Evolutionary conservation across 768 basidiomycete genomes (phyloP).

Genomic region (Xerocomus brunneocitrinus): DNA sequence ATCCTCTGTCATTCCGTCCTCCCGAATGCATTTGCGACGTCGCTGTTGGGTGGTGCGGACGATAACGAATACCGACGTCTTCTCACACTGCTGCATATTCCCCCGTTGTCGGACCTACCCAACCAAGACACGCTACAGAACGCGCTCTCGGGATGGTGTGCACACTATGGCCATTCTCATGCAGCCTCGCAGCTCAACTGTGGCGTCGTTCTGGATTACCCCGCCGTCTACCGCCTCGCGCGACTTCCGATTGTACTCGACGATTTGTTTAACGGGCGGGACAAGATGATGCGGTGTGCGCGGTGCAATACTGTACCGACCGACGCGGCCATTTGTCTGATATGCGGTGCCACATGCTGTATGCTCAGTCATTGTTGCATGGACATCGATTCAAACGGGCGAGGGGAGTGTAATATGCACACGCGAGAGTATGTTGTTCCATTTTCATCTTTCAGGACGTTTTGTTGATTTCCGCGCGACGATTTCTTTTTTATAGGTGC

Average conservation of each 20-base stretch:
- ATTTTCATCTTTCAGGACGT: background rate
- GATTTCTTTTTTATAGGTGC: slow-evolving; percentile 51
- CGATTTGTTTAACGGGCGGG: slow-evolving; percentile 70
- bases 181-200: slow-evolving; percentile 75
- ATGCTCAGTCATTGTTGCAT: slow-evolving; percentile 90
- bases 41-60: slow-evolving; percentile 36
- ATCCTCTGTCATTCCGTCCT: slow-evolving; percentile 78
- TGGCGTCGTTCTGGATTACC: slow-evolving; percentile 77
- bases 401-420: slow-evolving; percentile 95
- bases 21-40: slow-evolving; percentile 54
- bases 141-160: slow-evolving; percentile 86
- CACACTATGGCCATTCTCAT: slow-evolving; percentile 80
- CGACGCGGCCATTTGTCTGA: slow-evolving; percentile 86
- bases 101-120: slow-evolving; percentile 72
- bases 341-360: slow-evolving; percentile 86
- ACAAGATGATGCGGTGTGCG: slow-evolving; percentile 67
- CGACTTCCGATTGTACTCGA: slow-evolving; percentile 80
- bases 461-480: background rate
- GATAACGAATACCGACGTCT: slow-evolving; percentile 77
- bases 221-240: slow-evolving; percentile 76
- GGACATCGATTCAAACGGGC: slow-evolving; percentile 48
- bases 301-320: slow-evolving; percentile 75
- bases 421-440: slow-evolving; percentile 73
- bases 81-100: slow-evolving; percentile 70
- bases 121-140: slow-evolving; percentile 85